Evolutionary conservation across 306 rosid species (phyloP).

Genomic region (Quercus parvula): DNA sequence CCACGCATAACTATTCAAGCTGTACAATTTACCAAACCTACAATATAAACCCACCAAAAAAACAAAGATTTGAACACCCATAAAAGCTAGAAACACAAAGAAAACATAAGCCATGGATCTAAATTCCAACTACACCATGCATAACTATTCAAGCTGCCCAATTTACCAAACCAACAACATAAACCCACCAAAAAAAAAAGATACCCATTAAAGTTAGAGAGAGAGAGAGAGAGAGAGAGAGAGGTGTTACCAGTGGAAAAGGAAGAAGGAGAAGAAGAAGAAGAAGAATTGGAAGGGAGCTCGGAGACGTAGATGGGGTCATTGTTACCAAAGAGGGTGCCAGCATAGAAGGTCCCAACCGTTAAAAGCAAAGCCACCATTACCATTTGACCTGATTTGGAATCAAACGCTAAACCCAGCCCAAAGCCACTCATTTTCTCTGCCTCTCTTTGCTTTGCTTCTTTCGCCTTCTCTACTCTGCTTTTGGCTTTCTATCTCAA

Average conservation of each 20-base stretch:
- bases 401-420: conserved; percentile 46
- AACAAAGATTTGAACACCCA: too few relatives aligned
- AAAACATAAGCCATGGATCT: not conserved
- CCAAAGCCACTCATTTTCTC: conserved; percentile 28
- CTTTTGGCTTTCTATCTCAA: conserved; percentile 1
- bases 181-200: not conserved
- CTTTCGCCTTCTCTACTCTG: not conserved
- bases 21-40: too few relatives aligned
- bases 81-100: too few relatives aligned
- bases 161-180: not conserved
- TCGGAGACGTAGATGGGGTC: conserved; percentile 67
- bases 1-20: too few relatives aligned
- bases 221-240: not conserved
- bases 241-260: too few relatives aligned
- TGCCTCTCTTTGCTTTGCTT: not conserved
- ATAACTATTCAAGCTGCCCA: not conserved
- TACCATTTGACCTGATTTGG: conserved; percentile 59
- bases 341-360: conserved; percentile 65
- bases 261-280: conserved; percentile 26
- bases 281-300: conserved; percentile 34
- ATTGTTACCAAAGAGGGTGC: conserved; percentile 63
- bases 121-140: not conserved
- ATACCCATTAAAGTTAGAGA: not conserved
- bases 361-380: conserved; percentile 51
- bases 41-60: too few relatives aligned